Evolutionary conservation across 2,329 filamentous ascomycete species (phyloP).

Genomic region (Didymellaceae sp.): DNA sequence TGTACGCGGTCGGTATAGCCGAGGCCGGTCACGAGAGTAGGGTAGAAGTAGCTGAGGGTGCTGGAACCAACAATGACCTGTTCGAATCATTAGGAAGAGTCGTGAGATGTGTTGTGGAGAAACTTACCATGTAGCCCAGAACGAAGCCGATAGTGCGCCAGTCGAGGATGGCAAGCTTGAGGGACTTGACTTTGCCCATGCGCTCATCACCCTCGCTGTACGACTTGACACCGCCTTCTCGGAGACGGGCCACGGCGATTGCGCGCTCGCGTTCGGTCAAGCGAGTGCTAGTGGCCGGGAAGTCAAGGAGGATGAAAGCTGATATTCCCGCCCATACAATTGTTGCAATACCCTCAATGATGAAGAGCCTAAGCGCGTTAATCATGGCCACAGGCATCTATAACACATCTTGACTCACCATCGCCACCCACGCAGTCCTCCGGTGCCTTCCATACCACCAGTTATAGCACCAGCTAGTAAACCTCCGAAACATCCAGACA

Average conservation of each 20-base stretch:
- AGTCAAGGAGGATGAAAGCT: slow-evolving; percentile 58
- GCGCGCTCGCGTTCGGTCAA: slow-evolving; percentile 52
- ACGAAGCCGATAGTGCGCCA: slow-evolving; percentile 59
- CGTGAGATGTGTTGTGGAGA: too few species aligned
- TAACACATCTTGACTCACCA: slow-evolving; percentile 49
- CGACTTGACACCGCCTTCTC: slow-evolving; percentile 51
- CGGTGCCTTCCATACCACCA: slow-evolving; percentile 54
- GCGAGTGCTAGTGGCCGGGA: slow-evolving; percentile 55
- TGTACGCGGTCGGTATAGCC: slow-evolving; percentile 54
- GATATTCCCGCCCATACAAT: slow-evolving; percentile 53
- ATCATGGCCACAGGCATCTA: neutral
- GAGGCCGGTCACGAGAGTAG: slow-evolving; percentile 59
- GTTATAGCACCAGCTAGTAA: slow-evolving; percentile 59
- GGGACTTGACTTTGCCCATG: slow-evolving; percentile 49
- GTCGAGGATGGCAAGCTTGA: slow-evolving; percentile 51
- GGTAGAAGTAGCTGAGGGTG: slow-evolving; percentile 63
- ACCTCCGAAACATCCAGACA: slow-evolving; percentile 62
- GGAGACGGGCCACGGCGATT: slow-evolving; percentile 54
- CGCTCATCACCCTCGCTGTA: slow-evolving; percentile 38
- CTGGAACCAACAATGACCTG: slow-evolving; percentile 55
- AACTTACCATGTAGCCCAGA: slow-evolving; percentile 56
- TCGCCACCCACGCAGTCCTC: slow-evolving; percentile 58
- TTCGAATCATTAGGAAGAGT: slow-evolving; percentile 6
- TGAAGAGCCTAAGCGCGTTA: slow-evolving; percentile 8
- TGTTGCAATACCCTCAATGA: slow-evolving; percentile 44